Evolutionary conservation across 352 stramenopile genomes (phyloP).

Genomic region (Phytophthora tubulina): DNA sequence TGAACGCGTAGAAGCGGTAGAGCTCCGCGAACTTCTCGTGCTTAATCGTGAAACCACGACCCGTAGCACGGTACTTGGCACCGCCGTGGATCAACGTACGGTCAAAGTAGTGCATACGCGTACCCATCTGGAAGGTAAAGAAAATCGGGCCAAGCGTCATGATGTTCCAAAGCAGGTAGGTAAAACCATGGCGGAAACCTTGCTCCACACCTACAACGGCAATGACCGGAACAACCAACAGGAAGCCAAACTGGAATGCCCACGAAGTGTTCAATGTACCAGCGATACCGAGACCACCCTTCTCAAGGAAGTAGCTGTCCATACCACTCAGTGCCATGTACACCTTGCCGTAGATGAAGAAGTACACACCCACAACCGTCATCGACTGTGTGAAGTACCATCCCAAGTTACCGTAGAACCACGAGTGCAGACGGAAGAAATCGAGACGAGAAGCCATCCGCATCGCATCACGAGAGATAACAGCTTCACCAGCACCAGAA

Average conservation of each 20-base stretch:
- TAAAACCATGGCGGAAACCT: slow-evolving; percentile 94
- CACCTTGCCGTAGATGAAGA: slow-evolving; percentile 98
- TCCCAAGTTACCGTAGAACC: slow-evolving; percentile 99
- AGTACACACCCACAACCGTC: slow-evolving; percentile 97
- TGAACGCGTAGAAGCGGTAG: slow-evolving; percentile 98
- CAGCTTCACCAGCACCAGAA: slow-evolving; percentile 97
- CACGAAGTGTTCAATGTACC: slow-evolving; percentile 96
- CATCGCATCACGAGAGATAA: slow-evolving; percentile 96
- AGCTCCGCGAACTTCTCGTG: slow-evolving; percentile 98
- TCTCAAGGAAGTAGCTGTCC: slow-evolving; percentile 92
- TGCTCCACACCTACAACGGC: slow-evolving; percentile 97
- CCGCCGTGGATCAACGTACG: slow-evolving; percentile 98
- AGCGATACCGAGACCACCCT: slow-evolving; percentile 93
- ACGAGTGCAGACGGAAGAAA: slow-evolving; percentile 97
- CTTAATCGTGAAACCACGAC: slow-evolving; percentile 99
- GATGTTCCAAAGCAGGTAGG: slow-evolving; percentile 95
- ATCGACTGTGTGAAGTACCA: slow-evolving; percentile 99
- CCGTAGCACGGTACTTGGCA: slow-evolving; percentile 98
- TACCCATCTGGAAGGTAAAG: slow-evolving; percentile 99
- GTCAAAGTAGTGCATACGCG: slow-evolving; percentile 98
- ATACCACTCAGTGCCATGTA: slow-evolving; percentile 95
- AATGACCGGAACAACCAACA: slow-evolving; percentile 97
- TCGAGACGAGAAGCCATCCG: slow-evolving; percentile 96
- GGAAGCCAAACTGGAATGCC: slow-evolving; percentile 96
- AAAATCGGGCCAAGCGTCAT: slow-evolving; percentile 98